Evolutionary conservation across 331 rosid genomes (phyloP), one percentile per base, ranked within the genome.

Genomic region (Telfairia occidentalis): DNA sequence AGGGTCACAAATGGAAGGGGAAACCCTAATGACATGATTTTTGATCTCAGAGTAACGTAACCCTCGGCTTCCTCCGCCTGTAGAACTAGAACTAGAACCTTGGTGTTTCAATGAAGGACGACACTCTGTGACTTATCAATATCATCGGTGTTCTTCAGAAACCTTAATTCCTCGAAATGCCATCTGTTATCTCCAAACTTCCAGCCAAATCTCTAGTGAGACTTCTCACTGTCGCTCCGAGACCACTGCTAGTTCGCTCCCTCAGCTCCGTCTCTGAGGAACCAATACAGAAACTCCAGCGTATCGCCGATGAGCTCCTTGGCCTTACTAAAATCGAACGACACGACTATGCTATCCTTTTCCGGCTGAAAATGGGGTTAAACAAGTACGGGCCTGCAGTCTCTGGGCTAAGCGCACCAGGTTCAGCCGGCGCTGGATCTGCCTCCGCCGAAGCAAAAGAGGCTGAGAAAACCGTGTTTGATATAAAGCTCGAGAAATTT

Each of bases 251-350:
- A 1, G 24, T 21, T 65, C 82, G 79, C 38, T 18, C 75, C 45
- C 78, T 79, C 24, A 35, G 37, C 57, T 29, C 60, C 65, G 58
- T 61, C 52, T 19, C 74, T 69, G 71, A 52, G 49, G 37, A 71
- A 2, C 78, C 49, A 37, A 63, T 52, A 18, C 49, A 61, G 76
- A 79, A 74, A 37, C 82, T 79, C 54, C 71, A 53, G 75, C 65
- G 82, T 52, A 79, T 79, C 60, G 79, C 82, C 24, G 78, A 79
- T 37, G 78, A 79, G 52, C 75, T 79, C 35, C 77, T 74, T 15
- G 46, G 29, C 75, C 59, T 79, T 38, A 79, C 23, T 38, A 79
- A 79, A 77, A 57, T 79, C 16, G 82, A 79, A 54, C 78, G 82
- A 50, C 73, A 79, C 23, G 78, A 79, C 35, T 79, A 79, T 13